phyloP scores from a whole-genome alignment of 163 green algal genomes.

The Smithsoniella earleae region DNA sequence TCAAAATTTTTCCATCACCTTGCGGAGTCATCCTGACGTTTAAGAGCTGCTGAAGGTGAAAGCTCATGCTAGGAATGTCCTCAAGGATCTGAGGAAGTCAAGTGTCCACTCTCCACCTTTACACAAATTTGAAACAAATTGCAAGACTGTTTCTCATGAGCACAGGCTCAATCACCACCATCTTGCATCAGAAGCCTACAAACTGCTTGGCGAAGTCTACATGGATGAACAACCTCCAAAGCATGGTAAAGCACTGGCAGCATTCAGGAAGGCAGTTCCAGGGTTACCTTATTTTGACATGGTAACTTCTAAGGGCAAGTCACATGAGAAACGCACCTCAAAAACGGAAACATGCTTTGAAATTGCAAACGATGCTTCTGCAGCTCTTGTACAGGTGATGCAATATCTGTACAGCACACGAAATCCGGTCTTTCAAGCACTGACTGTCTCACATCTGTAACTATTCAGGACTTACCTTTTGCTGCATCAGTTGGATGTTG shows the following conservation, averaged over 20 bases:
- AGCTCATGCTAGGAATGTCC: too few species aligned
- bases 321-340: neutral
- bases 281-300: neutral
- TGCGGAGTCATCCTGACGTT: too few species aligned
- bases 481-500: neutral
- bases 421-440: neutral
- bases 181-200: too few species aligned
- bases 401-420: neutral
- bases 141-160: too few species aligned
- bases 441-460: neutral
- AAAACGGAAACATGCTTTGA: neutral
- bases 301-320: neutral
- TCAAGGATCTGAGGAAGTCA: too few species aligned
- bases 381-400: neutral
- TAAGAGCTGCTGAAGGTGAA: too few species aligned
- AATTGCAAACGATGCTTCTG: neutral
- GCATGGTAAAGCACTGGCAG: neutral
- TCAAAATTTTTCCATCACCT: too few species aligned
- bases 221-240: neutral
- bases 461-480: neutral
- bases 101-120: too few species aligned
- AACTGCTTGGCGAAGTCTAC: slow-evolving; percentile 12
- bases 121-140: too few species aligned
- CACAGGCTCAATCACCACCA: too few species aligned
- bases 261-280: neutral